Evolutionary conservation across 2,329 filamentous ascomycete genomes (phyloP).

Genomic region (Allantophomopsis cytisporea): DNA sequence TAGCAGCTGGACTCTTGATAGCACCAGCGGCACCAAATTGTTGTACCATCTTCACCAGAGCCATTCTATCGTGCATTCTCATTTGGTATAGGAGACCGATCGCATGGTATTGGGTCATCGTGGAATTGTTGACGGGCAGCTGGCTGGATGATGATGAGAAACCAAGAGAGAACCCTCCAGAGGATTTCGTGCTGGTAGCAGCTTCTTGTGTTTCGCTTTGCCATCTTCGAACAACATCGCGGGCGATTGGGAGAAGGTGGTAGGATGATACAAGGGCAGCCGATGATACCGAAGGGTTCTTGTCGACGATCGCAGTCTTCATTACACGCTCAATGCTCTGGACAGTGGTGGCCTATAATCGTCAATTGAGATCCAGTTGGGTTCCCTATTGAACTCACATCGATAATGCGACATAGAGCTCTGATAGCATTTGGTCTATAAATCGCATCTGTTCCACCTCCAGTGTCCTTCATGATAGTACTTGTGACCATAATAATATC

Average conservation of each 20-base stretch:
- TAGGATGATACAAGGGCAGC: slow-evolving; percentile 94
- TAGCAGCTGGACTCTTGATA: slow-evolving; percentile 87
- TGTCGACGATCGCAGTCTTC: slow-evolving; percentile 98
- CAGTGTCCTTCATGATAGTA: slow-evolving; percentile 99
- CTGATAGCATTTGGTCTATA: slow-evolving; percentile 94
- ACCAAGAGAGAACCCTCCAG: slow-evolving; percentile 78
- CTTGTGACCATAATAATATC: slow-evolving; percentile 99
- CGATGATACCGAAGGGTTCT: slow-evolving; percentile 93
- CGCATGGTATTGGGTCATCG: slow-evolving; percentile 97
- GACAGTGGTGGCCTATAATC: slow-evolving; percentile 68
- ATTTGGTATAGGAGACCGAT: slow-evolving; percentile 97
- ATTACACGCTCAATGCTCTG: slow-evolving; percentile 97
- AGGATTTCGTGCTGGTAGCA: slow-evolving; percentile 78
- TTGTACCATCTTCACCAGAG: slow-evolving; percentile 99
- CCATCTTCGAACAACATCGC: slow-evolving; percentile 92
- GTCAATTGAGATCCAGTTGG: slow-evolving; percentile 10
- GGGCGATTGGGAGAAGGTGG: slow-evolving; percentile 90
- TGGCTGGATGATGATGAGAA: slow-evolving; percentile 72
- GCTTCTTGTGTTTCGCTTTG: slow-evolving; percentile 98
- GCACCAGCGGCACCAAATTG: slow-evolving; percentile 87
- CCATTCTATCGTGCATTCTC: slow-evolving; percentile 95
- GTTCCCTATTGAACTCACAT: slow-evolving; percentile 41
- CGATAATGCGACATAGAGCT: slow-evolving; percentile 90
- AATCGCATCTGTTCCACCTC: slow-evolving; percentile 84
- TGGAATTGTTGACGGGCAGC: slow-evolving; percentile 78